A percentile compares a stretch with the other conserved stretches of the same genome.
phyloP scores from a whole-genome alignment of 169 alveolate genomes.

The Cryptosporidium viatorum region DNA sequence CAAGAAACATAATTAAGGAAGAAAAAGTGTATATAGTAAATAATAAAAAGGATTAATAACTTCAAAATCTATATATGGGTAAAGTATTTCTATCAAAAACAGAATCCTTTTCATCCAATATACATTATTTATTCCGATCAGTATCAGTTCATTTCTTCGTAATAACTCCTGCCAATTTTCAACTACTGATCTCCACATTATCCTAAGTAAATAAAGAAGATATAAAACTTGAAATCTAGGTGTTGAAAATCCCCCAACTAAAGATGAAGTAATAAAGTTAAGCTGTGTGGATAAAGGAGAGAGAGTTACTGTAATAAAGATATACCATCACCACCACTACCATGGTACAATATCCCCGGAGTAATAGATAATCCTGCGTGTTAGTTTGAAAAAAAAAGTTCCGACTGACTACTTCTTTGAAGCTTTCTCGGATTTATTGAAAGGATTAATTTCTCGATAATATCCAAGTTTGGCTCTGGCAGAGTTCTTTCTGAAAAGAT shows the following conservation, averaged over 20 bases:
- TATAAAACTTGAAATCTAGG: background rate
- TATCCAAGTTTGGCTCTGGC: constrained; percentile 46
- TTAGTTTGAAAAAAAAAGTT: no score
- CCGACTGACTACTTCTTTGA: background rate
- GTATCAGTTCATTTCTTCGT: background rate
- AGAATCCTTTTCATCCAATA: background rate
- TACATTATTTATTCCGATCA: no score
- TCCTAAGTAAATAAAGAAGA: background rate
- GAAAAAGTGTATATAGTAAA: background rate
- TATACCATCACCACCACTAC: background rate
- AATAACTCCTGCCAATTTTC: no score
- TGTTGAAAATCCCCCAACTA: background rate
- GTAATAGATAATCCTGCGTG: no score
- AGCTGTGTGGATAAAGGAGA: background rate
- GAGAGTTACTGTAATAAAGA: background rate
- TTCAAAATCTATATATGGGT: constrained; percentile 4
- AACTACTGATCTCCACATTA: background rate
- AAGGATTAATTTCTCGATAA: constrained; percentile 43
- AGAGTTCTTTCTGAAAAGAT: constrained; percentile 34
- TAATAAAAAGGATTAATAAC: background rate
- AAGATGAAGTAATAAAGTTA: background rate
- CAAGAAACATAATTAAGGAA: background rate
- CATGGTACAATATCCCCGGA: no score
- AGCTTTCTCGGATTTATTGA: background rate
- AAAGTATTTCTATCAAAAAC: background rate